Base-by-base conservation (phyloP, 805 yeast genomes). In the Maudiozyma barnettii region DNA sequence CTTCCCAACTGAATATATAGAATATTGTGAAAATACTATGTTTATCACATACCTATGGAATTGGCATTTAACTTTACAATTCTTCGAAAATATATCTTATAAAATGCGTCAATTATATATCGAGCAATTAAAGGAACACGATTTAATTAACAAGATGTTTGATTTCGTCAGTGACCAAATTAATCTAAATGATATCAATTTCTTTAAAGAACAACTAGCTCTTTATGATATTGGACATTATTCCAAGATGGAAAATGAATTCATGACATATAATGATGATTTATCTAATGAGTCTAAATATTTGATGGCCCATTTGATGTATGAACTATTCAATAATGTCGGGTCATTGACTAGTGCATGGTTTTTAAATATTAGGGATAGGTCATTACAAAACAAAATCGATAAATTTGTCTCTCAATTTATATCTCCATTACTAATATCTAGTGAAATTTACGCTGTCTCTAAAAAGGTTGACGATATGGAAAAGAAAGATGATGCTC, bases 321-420 rank as follows among this genome's bases (percentile, higher is more conserved):
- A 58, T 45, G 51, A 52, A 37, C 43, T 62, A 21, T 63, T 62
- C 45, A 55, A 55, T 22, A 56, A 56, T 40, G 59, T 64, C 39
- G 68, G 68, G 16, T 59, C 67, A 7, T 45, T 58, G 7, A 55
- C 65, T 1, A 58, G 60, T 42, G 63, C 65, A 13, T 90, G 95
- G 95, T 89, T 73, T 66, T 70, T 77, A 46, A 77, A 77, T 16
- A 71, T 88, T 31, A 76, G 88, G 53, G 84, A 84, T 58, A 75
- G 80, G 48, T 83, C 82, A 41, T 64, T 78, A 51, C 84, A 82
- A 55, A 59, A 69, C 6, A 69, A 71, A 36, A 71, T 86, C 41
- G 91, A 84, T 48, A 74, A 69, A 43, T 82, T 84, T 54, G 77
- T 90, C 1, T 68, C 73, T 26, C 72, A 70, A 36, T 72, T 67